Base-by-base conservation (phyloP, 2,329 filamentous ascomycete species). In the Trichoderma semiorbis region DNA sequence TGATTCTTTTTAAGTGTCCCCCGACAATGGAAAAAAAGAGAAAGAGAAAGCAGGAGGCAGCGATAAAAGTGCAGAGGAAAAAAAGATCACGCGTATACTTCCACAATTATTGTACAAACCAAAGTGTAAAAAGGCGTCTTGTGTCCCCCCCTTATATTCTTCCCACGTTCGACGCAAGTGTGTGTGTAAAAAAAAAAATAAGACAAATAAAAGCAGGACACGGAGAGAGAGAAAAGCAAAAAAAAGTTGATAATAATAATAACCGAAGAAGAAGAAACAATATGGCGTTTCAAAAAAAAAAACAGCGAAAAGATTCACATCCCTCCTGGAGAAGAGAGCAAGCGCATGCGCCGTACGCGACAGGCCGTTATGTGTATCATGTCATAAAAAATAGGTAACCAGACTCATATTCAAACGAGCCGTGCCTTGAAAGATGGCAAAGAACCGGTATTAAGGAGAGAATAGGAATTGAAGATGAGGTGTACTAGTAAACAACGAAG, bases 391-490 rank as follows among this genome's bases (percentile, higher is more conserved):
- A 72, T 57, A 63, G 50, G 55, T 50, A 61, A 69, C 24, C 39
- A 62, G 32, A 70, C 50, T 47, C 66, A 36, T 70, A 39, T 50
- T 69, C 63, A 63, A 68, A 62, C 64, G 32, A 50, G 39, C 60
- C 39, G 30, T 43, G 69, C 24, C 53, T 11, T 32, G 39, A 34
- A 26, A 50, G n/a, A 50, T 43, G 16, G 18, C 65, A 71, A 71
- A 71, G 53, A 72, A 57, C 72, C 73, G 71, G 69, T 72, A 70
- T 69, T 70, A 73, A 73, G 34, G 72, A 73, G 70, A 73, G 73
- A 71, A 74, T 75, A 72, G 61, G 69, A 73, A 71, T 39, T 60
- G 64, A 70, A 68, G 55, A 64, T 60, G 12, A 73, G 67, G 36
- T 47, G 61, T 60, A 62, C 47, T 39, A 63, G 32, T 39, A 50